Conservation (phyloP, 1,139 yeast species). For the Spathaspora jeffriesii region DNA sequence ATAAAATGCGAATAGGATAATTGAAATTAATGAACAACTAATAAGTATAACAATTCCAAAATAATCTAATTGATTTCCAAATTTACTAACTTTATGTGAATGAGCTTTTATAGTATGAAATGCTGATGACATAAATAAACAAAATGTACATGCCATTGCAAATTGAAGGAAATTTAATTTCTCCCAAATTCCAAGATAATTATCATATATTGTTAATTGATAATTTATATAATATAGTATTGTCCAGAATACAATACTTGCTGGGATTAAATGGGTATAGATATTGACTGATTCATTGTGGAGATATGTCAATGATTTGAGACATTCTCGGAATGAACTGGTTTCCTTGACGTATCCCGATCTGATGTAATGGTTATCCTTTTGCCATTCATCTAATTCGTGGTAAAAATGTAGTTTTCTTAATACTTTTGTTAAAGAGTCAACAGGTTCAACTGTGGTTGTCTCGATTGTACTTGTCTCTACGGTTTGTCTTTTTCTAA, state of each 20-base stretch:
- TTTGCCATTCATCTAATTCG: slow-evolving; percentile 78
- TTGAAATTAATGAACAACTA: slow-evolving; percentile 71
- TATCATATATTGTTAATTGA: slow-evolving; percentile 38
- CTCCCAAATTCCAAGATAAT: slow-evolving; percentile 43
- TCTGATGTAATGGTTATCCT: slow-evolving; percentile 76
- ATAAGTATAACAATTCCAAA: slow-evolving; percentile 82
- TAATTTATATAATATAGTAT: slow-evolving; percentile 25
- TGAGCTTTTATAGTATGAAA: slow-evolving; percentile 83
- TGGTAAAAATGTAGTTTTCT: slow-evolving; percentile 27
- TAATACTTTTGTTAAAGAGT: not conserved
- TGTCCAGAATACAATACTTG: slow-evolving; percentile 35
- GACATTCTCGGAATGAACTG: slow-evolving; percentile 48
- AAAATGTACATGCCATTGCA: slow-evolving; percentile 44
- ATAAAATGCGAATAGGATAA: slow-evolving; percentile 65
- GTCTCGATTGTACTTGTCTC: not conserved
- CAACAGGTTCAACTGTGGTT: not conserved
- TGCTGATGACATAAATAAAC: slow-evolving; percentile 72
- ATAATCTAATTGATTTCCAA: slow-evolving; percentile 85
- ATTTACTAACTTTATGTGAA: slow-evolving; percentile 56
- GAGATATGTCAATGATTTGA: slow-evolving; percentile 60
- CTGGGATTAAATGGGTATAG: slow-evolving; percentile 78
- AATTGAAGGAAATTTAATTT: slow-evolving; percentile 38
- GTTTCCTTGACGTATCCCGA: slow-evolving; percentile 80
- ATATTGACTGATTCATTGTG: slow-evolving; percentile 89
- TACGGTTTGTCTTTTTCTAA: not conserved